These are phyloP conservation scores for Erigeron canadensis DNA, from an alignment of 129 eudicot genomes.

Conservation along the genomic window DNA sequence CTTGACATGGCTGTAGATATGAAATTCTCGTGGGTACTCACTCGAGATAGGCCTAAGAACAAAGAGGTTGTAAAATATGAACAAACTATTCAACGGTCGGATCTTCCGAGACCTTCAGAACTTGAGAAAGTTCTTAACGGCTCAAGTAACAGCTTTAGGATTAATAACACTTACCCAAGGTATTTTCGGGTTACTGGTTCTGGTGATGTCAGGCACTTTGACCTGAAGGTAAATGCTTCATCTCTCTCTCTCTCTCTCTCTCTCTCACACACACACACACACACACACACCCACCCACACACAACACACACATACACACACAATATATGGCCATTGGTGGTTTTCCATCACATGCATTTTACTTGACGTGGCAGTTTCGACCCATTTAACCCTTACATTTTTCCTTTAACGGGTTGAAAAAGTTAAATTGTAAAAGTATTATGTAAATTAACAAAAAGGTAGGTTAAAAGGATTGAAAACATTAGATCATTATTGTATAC, in stretches of 20 bases:
- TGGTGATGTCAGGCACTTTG: conserved; percentile 88
- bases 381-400: neutral
- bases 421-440: neutral
- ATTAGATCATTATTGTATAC: neutral
- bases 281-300: too few species aligned
- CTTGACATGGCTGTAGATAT: conserved; percentile 61
- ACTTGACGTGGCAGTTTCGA: too few species aligned
- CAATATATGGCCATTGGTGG: too few species aligned
- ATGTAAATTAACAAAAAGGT: too few species aligned
- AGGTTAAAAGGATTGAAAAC: too few species aligned
- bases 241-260: neutral
- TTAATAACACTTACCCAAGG: conserved; percentile 72
- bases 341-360: too few species aligned
- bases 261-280: too few species aligned
- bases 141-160: conserved; percentile 64
- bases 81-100: conserved; percentile 40
- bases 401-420: neutral
- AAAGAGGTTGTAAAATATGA: conserved; percentile 90
- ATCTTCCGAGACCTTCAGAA: conserved; percentile 74
- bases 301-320: too few species aligned
- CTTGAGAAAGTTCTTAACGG: conserved; percentile 77
- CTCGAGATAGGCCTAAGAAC: conserved; percentile 91
- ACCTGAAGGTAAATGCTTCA: conserved; percentile 61
- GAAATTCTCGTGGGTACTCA: conserved; percentile 77
- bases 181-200: conserved; percentile 93